These are phyloP conservation scores for Elsinoe perseae DNA, from an alignment of 2,329 filamentous ascomycete genomes.

Conservation along the genomic window DNA sequence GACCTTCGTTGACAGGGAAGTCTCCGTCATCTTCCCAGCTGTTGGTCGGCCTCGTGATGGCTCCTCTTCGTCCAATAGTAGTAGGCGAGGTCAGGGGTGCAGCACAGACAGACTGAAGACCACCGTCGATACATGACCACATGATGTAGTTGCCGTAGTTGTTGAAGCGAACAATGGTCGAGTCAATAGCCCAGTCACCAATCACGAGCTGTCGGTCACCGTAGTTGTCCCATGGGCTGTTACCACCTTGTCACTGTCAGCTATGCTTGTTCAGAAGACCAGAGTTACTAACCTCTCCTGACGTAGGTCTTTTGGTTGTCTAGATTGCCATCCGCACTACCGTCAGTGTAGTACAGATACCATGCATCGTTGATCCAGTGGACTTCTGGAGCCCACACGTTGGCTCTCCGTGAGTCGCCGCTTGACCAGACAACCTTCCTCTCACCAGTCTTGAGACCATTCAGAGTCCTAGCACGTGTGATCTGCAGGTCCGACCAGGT, in stretches of 20 bases:
- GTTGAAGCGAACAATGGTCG: slow-evolving; percentile 43
- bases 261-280: not conserved
- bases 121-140: slow-evolving; percentile 39
- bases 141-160: slow-evolving; percentile 45
- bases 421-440: slow-evolving; percentile 46
- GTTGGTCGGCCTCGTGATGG: slow-evolving; percentile 46
- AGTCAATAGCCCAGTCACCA: slow-evolving; percentile 40
- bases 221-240: slow-evolving; percentile 46
- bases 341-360: slow-evolving; percentile 54
- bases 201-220: slow-evolving; percentile 43
- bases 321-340: slow-evolving; percentile 34
- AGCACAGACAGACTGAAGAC: slow-evolving; percentile 37
- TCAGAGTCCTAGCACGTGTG: slow-evolving; percentile 47
- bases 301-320: slow-evolving; percentile 47
- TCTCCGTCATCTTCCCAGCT: slow-evolving; percentile 44
- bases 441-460: slow-evolving; percentile 48
- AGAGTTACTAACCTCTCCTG: slow-evolving; percentile 37
- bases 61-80: slow-evolving; percentile 38
- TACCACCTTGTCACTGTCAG: slow-evolving; percentile 33
- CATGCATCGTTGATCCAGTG: slow-evolving; percentile 43
- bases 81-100: slow-evolving; percentile 36
- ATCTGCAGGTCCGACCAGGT: slow-evolving; percentile 51
- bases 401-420: slow-evolving; percentile 43
- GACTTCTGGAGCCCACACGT: slow-evolving; percentile 53
- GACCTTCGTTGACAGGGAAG: slow-evolving; percentile 48